A percentile compares a stretch with the other conserved stretches of the same genome.
phyloP scores from a whole-genome alignment of 2,329 filamentous ascomycete species.

The Corniculantispora saksenae region DNA sequence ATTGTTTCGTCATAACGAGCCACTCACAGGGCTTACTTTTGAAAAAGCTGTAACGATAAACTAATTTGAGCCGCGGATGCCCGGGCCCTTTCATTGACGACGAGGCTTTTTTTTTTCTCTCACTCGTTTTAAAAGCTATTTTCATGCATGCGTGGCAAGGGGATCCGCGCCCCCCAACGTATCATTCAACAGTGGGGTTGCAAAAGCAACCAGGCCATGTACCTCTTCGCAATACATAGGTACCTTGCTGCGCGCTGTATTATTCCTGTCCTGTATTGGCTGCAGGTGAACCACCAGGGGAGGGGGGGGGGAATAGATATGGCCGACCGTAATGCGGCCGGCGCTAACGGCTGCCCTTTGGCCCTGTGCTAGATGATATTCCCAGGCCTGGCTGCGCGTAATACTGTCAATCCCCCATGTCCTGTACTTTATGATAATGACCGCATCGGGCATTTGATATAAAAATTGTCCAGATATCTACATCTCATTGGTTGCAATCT shows the following conservation, averaged over 20 bases:
- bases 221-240: not conserved
- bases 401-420: not conserved
- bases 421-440: not conserved
- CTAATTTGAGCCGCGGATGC: not conserved
- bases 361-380: not conserved
- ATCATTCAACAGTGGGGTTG: not conserved
- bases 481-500: too few species aligned
- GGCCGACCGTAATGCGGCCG: constrained; percentile 9
- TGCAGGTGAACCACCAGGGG: too few species aligned
- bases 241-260: too few species aligned
- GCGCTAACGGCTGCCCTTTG: constrained; percentile 1
- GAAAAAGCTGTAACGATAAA: not conserved
- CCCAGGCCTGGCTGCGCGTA: too few species aligned
- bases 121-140: not conserved
- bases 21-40: not conserved
- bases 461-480: too few species aligned
- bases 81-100: not conserved
- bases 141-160: not conserved
- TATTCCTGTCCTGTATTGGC: not conserved
- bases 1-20: not conserved
- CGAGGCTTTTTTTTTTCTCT: not conserved
- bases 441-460: not conserved
- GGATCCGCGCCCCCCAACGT: not conserved
- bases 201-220: not conserved
- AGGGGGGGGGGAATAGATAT: too few species aligned